Evolutionary conservation across 441 rosid species (phyloP).

Genomic region (Heliophila coronopifolia): DNA sequence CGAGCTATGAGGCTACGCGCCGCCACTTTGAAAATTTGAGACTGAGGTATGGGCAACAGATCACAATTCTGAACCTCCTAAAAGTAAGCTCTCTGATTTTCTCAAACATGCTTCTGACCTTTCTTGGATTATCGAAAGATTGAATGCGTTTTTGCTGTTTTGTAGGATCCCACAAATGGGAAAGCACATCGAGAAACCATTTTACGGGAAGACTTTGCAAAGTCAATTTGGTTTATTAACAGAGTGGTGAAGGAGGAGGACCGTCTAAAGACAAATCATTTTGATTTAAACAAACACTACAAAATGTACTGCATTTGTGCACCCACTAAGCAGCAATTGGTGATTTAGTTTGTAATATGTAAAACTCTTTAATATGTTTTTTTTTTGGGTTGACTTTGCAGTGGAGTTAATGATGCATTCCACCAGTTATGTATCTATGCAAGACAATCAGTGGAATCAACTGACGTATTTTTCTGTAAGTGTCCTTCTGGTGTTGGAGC

Average conservation of each 20-base stretch:
- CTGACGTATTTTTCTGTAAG: slow-evolving; percentile 46
- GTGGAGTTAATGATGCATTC: slow-evolving; percentile 45
- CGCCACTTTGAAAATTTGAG: slow-evolving; percentile 60
- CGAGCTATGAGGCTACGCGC: slow-evolving; percentile 49
- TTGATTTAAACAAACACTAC: slow-evolving; percentile 55
- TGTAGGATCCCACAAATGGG: slow-evolving; percentile 38
- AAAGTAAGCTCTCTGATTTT: slow-evolving; percentile 38
- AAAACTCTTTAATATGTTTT: not conserved
- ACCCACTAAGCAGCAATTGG: not conserved
- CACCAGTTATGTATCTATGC: slow-evolving; percentile 43
- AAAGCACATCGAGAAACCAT: slow-evolving; percentile 58
- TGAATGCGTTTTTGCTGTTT: slow-evolving; percentile 7
- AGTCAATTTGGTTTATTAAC: slow-evolving; percentile 52
- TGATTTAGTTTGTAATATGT: slow-evolving; percentile 2
- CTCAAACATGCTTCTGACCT: not conserved
- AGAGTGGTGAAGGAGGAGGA: slow-evolving; percentile 34
- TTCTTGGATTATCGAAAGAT: not conserved
- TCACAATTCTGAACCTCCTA: slow-evolving; percentile 60
- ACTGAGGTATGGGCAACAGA: slow-evolving; percentile 61
- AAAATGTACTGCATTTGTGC: slow-evolving; percentile 39
- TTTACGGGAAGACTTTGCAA: slow-evolving; percentile 52
- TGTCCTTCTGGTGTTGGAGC: slow-evolving; percentile 36
- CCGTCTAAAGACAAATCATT: slow-evolving; percentile 51
- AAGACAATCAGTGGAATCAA: slow-evolving; percentile 42
- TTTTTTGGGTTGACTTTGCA: slow-evolving; percentile 31